Evolutionary conservation across 305 asterid species (phyloP).

Genomic region (Plantago coronopus): DNA sequence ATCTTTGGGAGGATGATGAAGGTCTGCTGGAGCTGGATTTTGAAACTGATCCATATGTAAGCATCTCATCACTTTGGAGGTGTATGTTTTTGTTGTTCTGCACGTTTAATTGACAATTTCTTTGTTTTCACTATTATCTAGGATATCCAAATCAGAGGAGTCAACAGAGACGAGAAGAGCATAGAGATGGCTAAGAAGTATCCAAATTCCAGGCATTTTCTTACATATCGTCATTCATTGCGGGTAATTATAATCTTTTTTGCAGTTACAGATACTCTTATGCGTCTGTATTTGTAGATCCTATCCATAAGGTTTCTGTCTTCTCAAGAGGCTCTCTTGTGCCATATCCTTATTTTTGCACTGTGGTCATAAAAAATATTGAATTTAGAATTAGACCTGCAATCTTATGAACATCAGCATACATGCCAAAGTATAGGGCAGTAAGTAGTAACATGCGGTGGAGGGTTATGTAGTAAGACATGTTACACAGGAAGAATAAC

Average conservation of each 20-base stretch:
- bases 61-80: conserved; percentile 14
- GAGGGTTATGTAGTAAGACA: no score
- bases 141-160: conserved; percentile 99
- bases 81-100: conserved; percentile 13
- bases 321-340: no score
- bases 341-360: neutral
- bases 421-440: no score
- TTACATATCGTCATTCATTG: conserved; percentile 88
- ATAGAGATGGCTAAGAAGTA: conserved; percentile 72
- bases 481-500: no score
- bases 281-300: neutral
- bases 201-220: conserved; percentile 94
- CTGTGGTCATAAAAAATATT: no score
- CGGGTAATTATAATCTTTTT: conserved; percentile 44
- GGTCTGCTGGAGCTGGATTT: conserved; percentile 87
- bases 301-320: neutral
- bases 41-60: conserved; percentile 72
- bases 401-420: no score
- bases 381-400: no score
- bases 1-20: conserved; percentile 97
- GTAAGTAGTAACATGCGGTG: no score
- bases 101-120: conserved; percentile 11
- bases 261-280: no score
- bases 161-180: conserved; percentile 84
- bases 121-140: conserved; percentile 23